Evolutionary conservation across 257 asterid species (phyloP).

Genomic region (Anisodus tanguticus): DNA sequence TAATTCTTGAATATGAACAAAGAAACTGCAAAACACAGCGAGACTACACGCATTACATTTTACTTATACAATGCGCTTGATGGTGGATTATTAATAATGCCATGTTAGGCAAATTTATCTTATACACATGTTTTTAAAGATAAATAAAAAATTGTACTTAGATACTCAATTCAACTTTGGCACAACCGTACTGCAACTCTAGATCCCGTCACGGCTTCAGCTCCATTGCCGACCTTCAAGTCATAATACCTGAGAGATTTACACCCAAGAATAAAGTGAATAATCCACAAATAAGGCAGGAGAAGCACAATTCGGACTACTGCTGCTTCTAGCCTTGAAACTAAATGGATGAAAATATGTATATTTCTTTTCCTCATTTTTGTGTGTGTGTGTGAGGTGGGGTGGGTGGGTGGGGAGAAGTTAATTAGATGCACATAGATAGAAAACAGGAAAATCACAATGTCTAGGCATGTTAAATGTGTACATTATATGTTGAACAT

Average conservation of each 20-base stretch:
- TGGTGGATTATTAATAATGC: neutral
- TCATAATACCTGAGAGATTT: slow-evolving; percentile 74
- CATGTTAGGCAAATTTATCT: neutral
- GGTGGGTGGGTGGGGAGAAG: neutral
- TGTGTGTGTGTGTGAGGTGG: no score
- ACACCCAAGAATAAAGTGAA: slow-evolving; percentile 28
- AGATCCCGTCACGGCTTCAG: slow-evolving; percentile 93
- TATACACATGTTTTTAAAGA: slow-evolving; percentile 26
- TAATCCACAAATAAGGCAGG: neutral
- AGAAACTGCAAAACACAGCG: slow-evolving; percentile 1
- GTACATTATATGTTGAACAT: neutral
- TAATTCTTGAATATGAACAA: neutral
- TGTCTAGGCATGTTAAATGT: neutral
- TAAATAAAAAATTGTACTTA: slow-evolving; percentile 43
- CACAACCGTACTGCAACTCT: slow-evolving; percentile 97
- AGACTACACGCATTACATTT: neutral
- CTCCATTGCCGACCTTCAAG: slow-evolving; percentile 84
- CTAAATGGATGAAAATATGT: no score
- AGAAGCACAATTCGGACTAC: neutral
- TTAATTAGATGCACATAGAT: neutral
- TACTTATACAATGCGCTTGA: neutral
- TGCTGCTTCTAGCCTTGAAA: neutral
- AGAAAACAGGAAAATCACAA: neutral
- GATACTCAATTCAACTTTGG: slow-evolving; percentile 64
- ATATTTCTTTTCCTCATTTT: no score